Percentiles rank a stretch among this genome's conserved stretches.
These are phyloP conservation scores for Phytophthora niederhauseri DNA, from an alignment of 352 stramenopile species.

Conservation along the genomic window DNA sequence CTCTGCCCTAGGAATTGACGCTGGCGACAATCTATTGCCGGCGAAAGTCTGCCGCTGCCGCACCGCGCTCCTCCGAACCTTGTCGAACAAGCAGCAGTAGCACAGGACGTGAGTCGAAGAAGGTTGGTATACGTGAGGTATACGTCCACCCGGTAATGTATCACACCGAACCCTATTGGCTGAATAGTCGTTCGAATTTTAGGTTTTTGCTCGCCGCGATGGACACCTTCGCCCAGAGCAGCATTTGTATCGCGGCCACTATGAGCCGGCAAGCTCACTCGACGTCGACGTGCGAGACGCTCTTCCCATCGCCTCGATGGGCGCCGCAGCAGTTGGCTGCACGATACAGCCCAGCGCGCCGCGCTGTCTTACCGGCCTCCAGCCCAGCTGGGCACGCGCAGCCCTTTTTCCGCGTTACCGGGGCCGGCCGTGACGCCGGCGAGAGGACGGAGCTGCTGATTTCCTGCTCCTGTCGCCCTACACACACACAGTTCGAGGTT, in stretches of 20 bases:
- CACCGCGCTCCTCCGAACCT: background rate
- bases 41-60: background rate
- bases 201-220: too few relatives aligned
- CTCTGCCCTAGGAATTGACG: background rate
- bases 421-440: too few relatives aligned
- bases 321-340: background rate
- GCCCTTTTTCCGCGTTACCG: background rate
- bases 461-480: background rate
- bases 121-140: background rate
- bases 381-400: background rate
- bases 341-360: background rate
- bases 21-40: background rate
- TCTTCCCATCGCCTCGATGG: background rate
- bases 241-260: conserved; percentile 4
- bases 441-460: background rate
- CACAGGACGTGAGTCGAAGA: too few relatives aligned
- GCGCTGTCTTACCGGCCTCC: background rate
- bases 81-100: background rate
- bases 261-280: background rate
- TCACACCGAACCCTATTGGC: conserved; percentile 2
- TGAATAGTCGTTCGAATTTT: conserved; percentile 11
- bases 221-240: too few relatives aligned
- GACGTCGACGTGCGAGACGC: background rate
- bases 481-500: background rate
- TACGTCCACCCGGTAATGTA: background rate